Percentiles rank a stretch among this genome's conserved stretches.
phyloP scores from a whole-genome alignment of 371 early-diverging fungal species.

The Scutellospora calospora region DNA sequence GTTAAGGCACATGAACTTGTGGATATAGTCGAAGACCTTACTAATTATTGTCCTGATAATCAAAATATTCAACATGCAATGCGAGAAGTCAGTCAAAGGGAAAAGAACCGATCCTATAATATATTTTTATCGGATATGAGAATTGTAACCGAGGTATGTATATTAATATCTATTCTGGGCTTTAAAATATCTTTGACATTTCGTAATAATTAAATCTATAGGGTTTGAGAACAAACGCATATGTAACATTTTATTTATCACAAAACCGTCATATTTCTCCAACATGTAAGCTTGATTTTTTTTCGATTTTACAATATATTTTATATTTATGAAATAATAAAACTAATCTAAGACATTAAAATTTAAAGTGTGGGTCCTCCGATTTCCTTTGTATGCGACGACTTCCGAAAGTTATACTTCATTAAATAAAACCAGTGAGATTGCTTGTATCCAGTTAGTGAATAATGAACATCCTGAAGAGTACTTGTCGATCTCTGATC shows the following conservation, averaged over 20 bases:
- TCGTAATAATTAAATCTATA: not conserved
- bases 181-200: not conserved
- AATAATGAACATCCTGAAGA: not conserved
- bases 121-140: not conserved
- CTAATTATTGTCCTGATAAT: not conserved
- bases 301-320: not conserved
- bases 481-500: slow-evolving; percentile 8
- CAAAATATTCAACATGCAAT: not conserved
- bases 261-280: not conserved
- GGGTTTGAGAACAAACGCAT: not conserved
- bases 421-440: not conserved
- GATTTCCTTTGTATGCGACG: slow-evolving; percentile 8
- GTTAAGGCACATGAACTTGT: slow-evolving; percentile 16
- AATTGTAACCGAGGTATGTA: slow-evolving; percentile 17
- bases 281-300: not conserved
- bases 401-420: not conserved
- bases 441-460: not conserved
- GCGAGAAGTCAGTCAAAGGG: not conserved
- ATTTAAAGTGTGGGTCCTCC: slow-evolving; percentile 31
- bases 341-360: not conserved
- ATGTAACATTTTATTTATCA: slow-evolving; percentile 22
- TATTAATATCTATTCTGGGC: not conserved
- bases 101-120: not conserved
- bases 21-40: not conserved
- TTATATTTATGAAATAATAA: not conserved